phyloP scores from a whole-genome alignment of 768 basidiomycete species.

The Collybia nuda region DNA sequence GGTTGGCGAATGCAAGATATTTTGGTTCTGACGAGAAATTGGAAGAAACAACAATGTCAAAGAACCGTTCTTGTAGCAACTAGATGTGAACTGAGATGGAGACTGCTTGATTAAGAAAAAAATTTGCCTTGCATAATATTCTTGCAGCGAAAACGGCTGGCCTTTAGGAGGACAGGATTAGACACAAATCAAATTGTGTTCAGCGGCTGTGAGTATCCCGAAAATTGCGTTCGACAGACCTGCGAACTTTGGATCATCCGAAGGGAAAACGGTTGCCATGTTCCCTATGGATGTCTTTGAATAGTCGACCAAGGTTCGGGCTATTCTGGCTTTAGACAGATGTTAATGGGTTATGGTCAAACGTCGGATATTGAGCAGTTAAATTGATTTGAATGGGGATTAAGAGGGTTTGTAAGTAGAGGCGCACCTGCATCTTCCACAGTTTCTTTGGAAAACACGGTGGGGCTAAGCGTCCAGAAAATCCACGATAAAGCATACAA shows the following conservation, averaged over 20 bases:
- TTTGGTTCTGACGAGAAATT: conserved; percentile 53
- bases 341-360: too few relatives aligned
- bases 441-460: conserved; percentile 32
- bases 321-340: conserved; percentile 34
- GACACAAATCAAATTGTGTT: too few relatives aligned
- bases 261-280: conserved; percentile 50
- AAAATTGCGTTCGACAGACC: conserved; percentile 23
- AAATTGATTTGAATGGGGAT: too few relatives aligned
- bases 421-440: conserved; percentile 47
- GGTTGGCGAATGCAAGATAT: conserved; percentile 38
- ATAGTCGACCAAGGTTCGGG: conserved; percentile 38
- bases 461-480: background rate
- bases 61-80: conserved; percentile 53
- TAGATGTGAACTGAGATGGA: conserved; percentile 13
- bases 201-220: background rate
- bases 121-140: conserved; percentile 46
- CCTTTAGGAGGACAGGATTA: conserved; percentile 22
- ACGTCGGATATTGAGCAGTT: too few relatives aligned
- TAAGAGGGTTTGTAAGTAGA: background rate
- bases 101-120: background rate
- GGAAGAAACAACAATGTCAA: conserved; percentile 51
- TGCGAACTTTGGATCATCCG: conserved; percentile 34
- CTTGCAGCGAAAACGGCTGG: conserved; percentile 50
- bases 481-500: background rate
- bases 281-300: conserved; percentile 40